These are phyloP conservation scores for Aspergillus sp. DNA, from an alignment of 2,329 filamentous ascomycete genomes.

Conservation along the genomic window DNA sequence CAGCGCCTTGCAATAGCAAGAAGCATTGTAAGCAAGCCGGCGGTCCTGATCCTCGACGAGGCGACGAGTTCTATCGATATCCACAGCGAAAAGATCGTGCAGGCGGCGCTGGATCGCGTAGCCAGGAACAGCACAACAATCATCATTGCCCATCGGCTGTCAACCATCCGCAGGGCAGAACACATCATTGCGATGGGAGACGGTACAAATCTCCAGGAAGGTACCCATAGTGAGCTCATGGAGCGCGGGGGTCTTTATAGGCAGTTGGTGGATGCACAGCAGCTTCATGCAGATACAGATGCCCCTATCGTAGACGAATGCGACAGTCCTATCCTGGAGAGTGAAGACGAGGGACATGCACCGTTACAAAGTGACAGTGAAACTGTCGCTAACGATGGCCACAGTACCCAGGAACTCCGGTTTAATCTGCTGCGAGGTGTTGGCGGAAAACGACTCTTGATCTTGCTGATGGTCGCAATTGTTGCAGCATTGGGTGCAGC, in stretches of 20 bases:
- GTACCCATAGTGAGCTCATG: slow-evolving; percentile 78
- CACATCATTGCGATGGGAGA: slow-evolving; percentile 92
- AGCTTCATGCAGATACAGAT: slow-evolving; percentile 64
- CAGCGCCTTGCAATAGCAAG: slow-evolving; percentile 94
- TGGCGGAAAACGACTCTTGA: too few relatives aligned
- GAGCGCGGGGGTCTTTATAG: slow-evolving; percentile 21
- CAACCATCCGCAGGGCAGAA: slow-evolving; percentile 89
- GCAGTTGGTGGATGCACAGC: slow-evolving; percentile 70
- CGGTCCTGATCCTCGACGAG: slow-evolving; percentile 89
- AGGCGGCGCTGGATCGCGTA: slow-evolving; percentile 85
- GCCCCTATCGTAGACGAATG: neutral
- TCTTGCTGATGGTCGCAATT: too few relatives aligned
- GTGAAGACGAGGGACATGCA: neutral
- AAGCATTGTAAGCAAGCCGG: slow-evolving; percentile 85
- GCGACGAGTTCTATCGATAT: slow-evolving; percentile 93
- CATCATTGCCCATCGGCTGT: slow-evolving; percentile 90
- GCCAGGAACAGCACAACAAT: slow-evolving; percentile 88
- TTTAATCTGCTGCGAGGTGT: too few relatives aligned
- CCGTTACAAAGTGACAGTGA: too few relatives aligned
- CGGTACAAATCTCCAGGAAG: slow-evolving; percentile 85
- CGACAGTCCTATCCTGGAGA: neutral
- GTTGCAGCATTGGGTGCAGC: neutral
- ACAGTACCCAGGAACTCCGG: too few relatives aligned
- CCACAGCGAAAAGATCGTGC: slow-evolving; percentile 90
- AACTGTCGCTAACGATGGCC: too few relatives aligned